phyloP scores from a whole-genome alignment of 2,329 filamentous ascomycete genomes.

The Pseudogymnoascus sp. region DNA sequence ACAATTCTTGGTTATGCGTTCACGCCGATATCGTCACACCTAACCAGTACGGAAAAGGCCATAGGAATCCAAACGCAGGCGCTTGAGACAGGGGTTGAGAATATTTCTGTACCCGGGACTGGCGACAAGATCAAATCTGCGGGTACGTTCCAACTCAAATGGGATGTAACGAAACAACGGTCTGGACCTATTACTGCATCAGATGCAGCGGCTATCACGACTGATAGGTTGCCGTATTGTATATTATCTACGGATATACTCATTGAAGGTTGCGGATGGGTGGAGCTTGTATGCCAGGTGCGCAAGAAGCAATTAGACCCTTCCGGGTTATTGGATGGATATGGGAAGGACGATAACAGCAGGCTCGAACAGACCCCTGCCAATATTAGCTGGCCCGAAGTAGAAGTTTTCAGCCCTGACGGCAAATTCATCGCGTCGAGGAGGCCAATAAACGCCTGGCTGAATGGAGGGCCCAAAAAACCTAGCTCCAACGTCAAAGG shows the following conservation, averaged over 20 bases:
- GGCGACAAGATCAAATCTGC: slow-evolving; percentile 57
- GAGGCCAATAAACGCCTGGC: slow-evolving; percentile 62
- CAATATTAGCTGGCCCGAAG: slow-evolving; percentile 49
- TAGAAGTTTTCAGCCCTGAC: slow-evolving; percentile 79
- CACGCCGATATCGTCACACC: slow-evolving; percentile 65
- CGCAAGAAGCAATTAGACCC: slow-evolving; percentile 44
- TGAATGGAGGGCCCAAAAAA: slow-evolving; percentile 48
- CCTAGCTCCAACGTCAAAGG: slow-evolving; percentile 40
- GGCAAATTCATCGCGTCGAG: slow-evolving; percentile 68
- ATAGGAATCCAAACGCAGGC: slow-evolving; percentile 59
- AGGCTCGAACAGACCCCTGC: slow-evolving; percentile 13
- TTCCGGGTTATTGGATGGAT: slow-evolving; percentile 20
- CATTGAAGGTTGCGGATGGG: slow-evolving; percentile 87
- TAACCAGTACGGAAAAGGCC: slow-evolving; percentile 75
- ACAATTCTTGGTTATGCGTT: slow-evolving; percentile 80
- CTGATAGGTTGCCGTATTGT: slow-evolving; percentile 66
- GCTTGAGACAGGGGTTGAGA: slow-evolving; percentile 49
- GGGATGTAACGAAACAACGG: slow-evolving; percentile 75
- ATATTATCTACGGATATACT: slow-evolving; percentile 77
- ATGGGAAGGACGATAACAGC: slow-evolving; percentile 10
- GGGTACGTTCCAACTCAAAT: slow-evolving; percentile 63
- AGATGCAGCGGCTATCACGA: slow-evolving; percentile 52
- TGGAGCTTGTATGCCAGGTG: slow-evolving; percentile 79
- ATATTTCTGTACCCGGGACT: slow-evolving; percentile 52
- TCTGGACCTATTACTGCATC: slow-evolving; percentile 63